A percentile compares a stretch with the other conserved stretches of the same genome.
These are phyloP conservation scores for Chlorophyllum brunneum DNA, from an alignment of 768 basidiomycete species.

Conservation along the genomic window DNA sequence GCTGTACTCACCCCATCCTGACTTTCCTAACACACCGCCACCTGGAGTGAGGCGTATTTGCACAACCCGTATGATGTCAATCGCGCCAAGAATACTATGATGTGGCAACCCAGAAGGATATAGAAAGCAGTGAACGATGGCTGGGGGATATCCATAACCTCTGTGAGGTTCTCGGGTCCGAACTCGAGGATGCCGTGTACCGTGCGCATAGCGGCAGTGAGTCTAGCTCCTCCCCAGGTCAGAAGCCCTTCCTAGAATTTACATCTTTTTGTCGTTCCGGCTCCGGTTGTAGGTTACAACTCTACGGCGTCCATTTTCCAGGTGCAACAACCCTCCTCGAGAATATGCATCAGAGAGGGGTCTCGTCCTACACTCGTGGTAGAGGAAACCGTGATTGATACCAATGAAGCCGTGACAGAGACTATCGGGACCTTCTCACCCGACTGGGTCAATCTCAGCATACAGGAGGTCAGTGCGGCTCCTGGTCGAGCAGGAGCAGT, in stretches of 20 bases:
- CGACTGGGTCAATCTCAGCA: constrained; percentile 34
- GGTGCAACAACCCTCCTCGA: constrained; percentile 34
- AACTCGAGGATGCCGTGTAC: constrained; percentile 33
- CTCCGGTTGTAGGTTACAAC: constrained; percentile 24
- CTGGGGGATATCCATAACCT: constrained; percentile 57
- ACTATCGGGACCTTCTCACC: constrained; percentile 55
- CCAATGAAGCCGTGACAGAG: constrained; percentile 50
- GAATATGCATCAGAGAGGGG: constrained; percentile 43
- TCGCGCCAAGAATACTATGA: constrained; percentile 66
- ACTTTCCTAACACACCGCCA: constrained; percentile 68
- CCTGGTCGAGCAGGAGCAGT: constrained; percentile 39
- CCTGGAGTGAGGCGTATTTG: constrained; percentile 79
- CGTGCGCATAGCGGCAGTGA: background rate
- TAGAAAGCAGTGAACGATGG: constrained; percentile 48
- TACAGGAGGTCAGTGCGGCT: constrained; percentile 11
- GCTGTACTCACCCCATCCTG: constrained; percentile 49
- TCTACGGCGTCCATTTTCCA: constrained; percentile 14
- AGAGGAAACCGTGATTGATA: constrained; percentile 50
- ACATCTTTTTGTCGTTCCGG: constrained; percentile 29
- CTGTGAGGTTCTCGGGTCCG: constrained; percentile 52
- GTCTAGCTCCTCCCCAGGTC: background rate
- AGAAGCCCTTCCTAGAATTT: background rate
- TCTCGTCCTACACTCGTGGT: constrained; percentile 51
- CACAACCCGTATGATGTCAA: constrained; percentile 70
- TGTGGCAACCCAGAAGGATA: constrained; percentile 49